Evolutionary conservation across 2,329 filamentous ascomycete genomes (phyloP), one percentile per base, ranked within the genome.

Genomic region (Lojkania enalia): DNA sequence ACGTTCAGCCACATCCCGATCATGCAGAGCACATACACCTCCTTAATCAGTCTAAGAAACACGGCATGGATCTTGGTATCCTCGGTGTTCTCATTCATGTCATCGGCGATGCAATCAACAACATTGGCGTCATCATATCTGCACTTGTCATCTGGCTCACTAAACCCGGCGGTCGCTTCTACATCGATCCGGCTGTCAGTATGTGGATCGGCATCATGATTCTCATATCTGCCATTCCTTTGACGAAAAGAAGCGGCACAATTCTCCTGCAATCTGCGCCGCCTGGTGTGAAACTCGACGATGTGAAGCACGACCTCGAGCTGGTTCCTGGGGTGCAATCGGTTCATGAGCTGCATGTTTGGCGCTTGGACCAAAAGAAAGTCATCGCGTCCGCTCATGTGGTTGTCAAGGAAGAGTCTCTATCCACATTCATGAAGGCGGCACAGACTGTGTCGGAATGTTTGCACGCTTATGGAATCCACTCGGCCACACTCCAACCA

Each of bases 141-240:
- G 85, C 84, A 0, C 58, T 85, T 2, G 74, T 88, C 21, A 86
- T 90, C 63, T 89, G 85, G 86, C 73, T 83, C 44, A 74, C 78
- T 0, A 62, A 76, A 20, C 82, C 78, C 20, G 72, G 79, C 1
- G 74, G 67, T 3, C 76, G 84, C 23, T 88, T 79, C 71, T 90
- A 90, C 54, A 85, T 84, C 4, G 87, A 91, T 60, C 87, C 87
- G 0, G 84, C 77, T 3, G 78, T 85, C 23, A 82, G 84, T 46
- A 75, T 87, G 63, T 83, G 77, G 39, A 91, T 90, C 55, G 79
- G 84, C 2, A 48, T 88, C n/a, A 85, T 90, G 78, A 88, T 90
- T 30, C 71, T 89, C 2, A 44, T 80, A 0, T 83, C 85, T 0
- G 78, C 84, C 0, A 54, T 85, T 11, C 84, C 85, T 0, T 72